A percentile compares a stretch with the other conserved stretches of the same genome.
Evolutionary conservation across 75 land plant genomes (phyloP).

Genomic region (Isoetes taiwanensis): DNA sequence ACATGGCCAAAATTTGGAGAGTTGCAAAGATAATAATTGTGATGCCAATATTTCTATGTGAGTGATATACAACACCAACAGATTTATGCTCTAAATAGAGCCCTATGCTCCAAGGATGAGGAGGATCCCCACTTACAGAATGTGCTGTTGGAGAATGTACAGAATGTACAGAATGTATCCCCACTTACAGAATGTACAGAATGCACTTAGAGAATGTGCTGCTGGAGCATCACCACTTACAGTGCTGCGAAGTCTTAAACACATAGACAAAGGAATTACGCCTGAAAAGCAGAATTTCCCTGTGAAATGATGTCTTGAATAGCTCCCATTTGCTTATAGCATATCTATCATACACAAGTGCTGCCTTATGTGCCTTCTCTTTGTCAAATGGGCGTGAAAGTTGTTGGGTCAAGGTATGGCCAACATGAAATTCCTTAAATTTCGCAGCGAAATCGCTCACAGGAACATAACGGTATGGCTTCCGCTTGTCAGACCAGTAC

Average conservation of each 20-base stretch:
- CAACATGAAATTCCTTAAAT: conserved; percentile 13
- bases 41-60: too few relatives aligned
- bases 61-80: too few relatives aligned
- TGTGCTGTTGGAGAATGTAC: too few relatives aligned
- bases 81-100: too few relatives aligned
- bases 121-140: too few relatives aligned
- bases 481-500: conserved; percentile 8
- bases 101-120: too few relatives aligned
- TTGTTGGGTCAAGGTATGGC: background rate
- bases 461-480: conserved; percentile 11
- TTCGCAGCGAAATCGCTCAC: conserved; percentile 11
- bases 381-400: conserved; percentile 7
- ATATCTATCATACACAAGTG: conserved; percentile 5
- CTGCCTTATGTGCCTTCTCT: conserved; percentile 9
- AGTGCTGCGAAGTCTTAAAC: conserved; percentile 59
- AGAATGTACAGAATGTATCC: too few relatives aligned
- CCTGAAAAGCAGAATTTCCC: conserved; percentile 28
- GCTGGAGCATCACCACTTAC: too few relatives aligned
- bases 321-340: conserved; percentile 8
- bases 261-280: conserved; percentile 53
- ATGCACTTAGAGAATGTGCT: too few relatives aligned
- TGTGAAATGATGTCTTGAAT: conserved; percentile 6
- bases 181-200: too few relatives aligned
- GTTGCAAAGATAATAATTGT: too few relatives aligned
- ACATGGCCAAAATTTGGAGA: conserved; percentile 18